phyloP scores from a whole-genome alignment of 345 rosid species.

The Rhodomyrtus tomentosa region DNA sequence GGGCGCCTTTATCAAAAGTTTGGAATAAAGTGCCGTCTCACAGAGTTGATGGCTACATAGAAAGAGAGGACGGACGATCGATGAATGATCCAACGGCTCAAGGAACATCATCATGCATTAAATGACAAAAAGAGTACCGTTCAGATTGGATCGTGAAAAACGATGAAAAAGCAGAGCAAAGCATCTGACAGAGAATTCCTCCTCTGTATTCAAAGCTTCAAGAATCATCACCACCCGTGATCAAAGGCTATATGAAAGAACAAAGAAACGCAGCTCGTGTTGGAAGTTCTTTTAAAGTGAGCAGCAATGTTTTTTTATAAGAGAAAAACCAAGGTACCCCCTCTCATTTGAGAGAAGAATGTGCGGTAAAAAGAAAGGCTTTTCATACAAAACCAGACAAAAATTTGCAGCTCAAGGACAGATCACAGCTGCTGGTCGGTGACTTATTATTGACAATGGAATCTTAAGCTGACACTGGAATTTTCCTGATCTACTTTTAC shows the following conservation, averaged over 20 bases:
- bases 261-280: neutral
- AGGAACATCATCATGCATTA: neutral
- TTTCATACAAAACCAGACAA: neutral
- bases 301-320: neutral
- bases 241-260: neutral
- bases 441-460: neutral
- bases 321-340: neutral
- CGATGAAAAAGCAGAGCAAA: neutral
- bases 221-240: neutral
- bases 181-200: neutral
- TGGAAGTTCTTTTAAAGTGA: neutral
- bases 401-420: neutral
- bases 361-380: neutral
- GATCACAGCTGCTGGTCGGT: neutral
- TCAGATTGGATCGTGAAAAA: neutral
- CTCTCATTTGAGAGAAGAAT: neutral
- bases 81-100: neutral
- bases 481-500: neutral
- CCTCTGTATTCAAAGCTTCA: neutral
- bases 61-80: neutral
- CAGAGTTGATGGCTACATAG: neutral
- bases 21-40: neutral
- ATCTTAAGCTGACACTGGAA: neutral
- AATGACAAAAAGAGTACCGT: neutral
- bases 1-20: neutral